Conservation (phyloP, 768 basidiomycete species). For the Dictyophora rubrovolvata region DNA sequence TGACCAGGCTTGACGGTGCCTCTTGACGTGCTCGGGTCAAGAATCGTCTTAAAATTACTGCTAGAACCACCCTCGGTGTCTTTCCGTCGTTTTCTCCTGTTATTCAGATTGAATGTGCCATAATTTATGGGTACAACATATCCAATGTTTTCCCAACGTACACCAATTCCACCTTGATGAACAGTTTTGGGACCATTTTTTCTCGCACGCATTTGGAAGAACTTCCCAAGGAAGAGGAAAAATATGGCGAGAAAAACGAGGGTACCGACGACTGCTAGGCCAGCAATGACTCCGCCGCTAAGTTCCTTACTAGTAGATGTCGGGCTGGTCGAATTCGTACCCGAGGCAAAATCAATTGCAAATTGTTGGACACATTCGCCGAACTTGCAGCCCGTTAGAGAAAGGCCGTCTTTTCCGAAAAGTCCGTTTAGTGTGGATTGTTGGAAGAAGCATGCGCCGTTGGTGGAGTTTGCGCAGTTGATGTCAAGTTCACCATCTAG, state of each 20-base stretch:
- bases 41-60: conserved; percentile 47
- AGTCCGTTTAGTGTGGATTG: conserved; percentile 54
- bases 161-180: conserved; percentile 42
- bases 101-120: not conserved
- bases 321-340: conserved; percentile 18
- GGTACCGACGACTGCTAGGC: conserved; percentile 72
- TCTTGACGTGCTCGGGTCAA: conserved; percentile 47
- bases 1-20: conserved; percentile 71
- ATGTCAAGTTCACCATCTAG: conserved; percentile 60
- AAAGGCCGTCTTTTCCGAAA: conserved; percentile 69
- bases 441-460: conserved; percentile 65
- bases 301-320: conserved; percentile 36
- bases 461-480: conserved; percentile 44
- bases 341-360: conserved; percentile 50
- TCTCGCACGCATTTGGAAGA: conserved; percentile 54
- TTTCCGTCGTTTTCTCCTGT: not conserved
- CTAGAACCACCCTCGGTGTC: conserved; percentile 10
- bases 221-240: conserved; percentile 52
- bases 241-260: conserved; percentile 48
- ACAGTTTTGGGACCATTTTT: conserved; percentile 22
- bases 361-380: conserved; percentile 85
- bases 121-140: conserved; percentile 42
- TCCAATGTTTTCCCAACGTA: conserved; percentile 60
- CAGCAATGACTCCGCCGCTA: conserved; percentile 80
- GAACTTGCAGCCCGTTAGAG: conserved; percentile 62